Evolutionary conservation across 495 filamentous ascomycete genomes (phyloP).

Genomic region (Lepraria neglecta): DNA sequence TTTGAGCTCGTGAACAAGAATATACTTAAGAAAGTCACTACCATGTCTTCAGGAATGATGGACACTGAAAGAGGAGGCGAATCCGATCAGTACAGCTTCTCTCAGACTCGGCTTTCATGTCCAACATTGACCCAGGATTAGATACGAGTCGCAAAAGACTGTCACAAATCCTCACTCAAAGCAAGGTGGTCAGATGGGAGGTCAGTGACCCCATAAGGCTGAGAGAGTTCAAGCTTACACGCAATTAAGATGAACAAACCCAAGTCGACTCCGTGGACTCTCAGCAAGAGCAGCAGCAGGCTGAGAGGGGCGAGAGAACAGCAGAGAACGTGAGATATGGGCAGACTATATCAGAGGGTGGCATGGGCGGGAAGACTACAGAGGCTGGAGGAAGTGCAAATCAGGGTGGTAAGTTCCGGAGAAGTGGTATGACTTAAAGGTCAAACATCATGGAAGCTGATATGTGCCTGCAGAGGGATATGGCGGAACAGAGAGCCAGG

Average conservation of each 20-base stretch:
- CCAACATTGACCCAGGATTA: constrained; percentile 27
- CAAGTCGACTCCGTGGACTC: constrained; percentile 18
- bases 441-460: constrained; percentile 2
- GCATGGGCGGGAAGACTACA: constrained; percentile 37
- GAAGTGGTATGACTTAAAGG: neutral
- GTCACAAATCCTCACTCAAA: constrained; percentile 47
- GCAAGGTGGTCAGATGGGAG: constrained; percentile 53
- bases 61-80: constrained; percentile 60
- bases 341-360: constrained; percentile 39
- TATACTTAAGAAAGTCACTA: neutral
- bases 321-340: constrained; percentile 48
- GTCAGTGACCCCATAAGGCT: constrained; percentile 32
- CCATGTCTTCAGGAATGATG: constrained; percentile 39
- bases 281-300: constrained; percentile 28
- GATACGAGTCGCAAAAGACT: constrained; percentile 55
- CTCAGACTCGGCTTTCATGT: neutral
- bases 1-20: neutral
- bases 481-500: constrained; percentile 28
- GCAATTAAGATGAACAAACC: constrained; percentile 21
- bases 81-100: constrained; percentile 47
- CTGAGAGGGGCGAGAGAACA: constrained; percentile 36
- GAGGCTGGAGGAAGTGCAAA: constrained; percentile 28
- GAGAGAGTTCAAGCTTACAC: neutral
- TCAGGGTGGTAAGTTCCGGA: constrained; percentile 19
- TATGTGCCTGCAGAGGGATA: constrained; percentile 12